Evolutionary conservation across 169 alveolate species (phyloP), one percentile per base, ranked within the genome.

Genomic region (Plasmodium inui): DNA sequence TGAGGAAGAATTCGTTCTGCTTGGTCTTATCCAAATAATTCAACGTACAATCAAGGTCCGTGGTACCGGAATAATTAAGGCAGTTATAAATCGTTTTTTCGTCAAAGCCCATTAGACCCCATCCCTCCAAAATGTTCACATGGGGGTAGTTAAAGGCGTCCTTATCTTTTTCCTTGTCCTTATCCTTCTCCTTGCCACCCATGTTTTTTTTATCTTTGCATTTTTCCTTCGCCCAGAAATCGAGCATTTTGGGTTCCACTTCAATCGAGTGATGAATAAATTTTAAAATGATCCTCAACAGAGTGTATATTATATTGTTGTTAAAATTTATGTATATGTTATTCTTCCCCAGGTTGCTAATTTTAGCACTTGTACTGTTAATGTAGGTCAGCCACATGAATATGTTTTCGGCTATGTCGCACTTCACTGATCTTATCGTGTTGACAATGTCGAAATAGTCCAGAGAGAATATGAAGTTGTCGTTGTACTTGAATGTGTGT

Each of bases 321-420:
- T 73, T 91, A 71, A 91, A 91, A 55, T 91, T 91, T 71, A 91
- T 91, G 67, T 91, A 91, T 71, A 91, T 91, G 55, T 91, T 91
- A 57, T 78, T 91, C 73, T 72, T 91, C 32, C 95, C 92, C 41
- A 91, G 50, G 44, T 91, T 82, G 30, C 41, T 53, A 53, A 91
- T 91, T 91, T 91, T 91, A 8, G 71, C 92, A 82, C 95, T 91
- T 2, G 95, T 91, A 34, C 95, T 91, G 50, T 91, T 91, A 17
- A 91, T 91, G 76, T 91, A 91, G 28, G 83, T 80, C 28, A 91
- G 57, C 95, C 95, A 91, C 84, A 91, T 70, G 61, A 91, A 91
- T 8, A 91, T 50, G 41, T 81, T 91, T 44, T 91, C 55, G 3
- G 85, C 19, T 81, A 91, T 91, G n/a, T 91, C 95, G 74, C 95